These are phyloP conservation scores for Stenocarpella maydis DNA, from an alignment of 2,329 filamentous ascomycete species.

Conservation along the genomic window DNA sequence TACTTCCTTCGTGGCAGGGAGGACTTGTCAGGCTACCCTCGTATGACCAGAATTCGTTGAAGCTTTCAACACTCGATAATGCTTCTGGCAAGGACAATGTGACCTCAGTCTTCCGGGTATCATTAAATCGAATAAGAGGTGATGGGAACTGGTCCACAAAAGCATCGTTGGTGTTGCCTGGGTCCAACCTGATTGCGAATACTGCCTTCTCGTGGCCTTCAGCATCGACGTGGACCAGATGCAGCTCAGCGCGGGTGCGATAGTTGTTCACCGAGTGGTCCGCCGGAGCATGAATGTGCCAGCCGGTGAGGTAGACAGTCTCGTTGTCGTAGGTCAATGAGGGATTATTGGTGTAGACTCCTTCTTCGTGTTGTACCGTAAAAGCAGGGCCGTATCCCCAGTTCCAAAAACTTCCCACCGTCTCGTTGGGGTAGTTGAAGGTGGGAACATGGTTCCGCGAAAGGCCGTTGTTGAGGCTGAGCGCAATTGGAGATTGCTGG, in stretches of 20 bases:
- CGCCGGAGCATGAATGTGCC: constrained; percentile 60
- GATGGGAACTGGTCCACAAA: constrained; percentile 53
- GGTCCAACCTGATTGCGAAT: constrained; percentile 55
- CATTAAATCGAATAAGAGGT: constrained; percentile 48
- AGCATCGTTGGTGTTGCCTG: constrained; percentile 46
- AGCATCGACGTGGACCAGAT: constrained; percentile 56
- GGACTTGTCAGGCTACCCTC: constrained; percentile 56
- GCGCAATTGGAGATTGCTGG: constrained; percentile 58
- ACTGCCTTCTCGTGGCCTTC: constrained; percentile 53
- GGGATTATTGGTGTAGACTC: constrained; percentile 48
- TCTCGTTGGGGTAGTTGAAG: constrained; percentile 51
- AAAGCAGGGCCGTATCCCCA: constrained; percentile 52
- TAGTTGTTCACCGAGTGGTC: constrained; percentile 56
- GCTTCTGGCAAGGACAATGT: constrained; percentile 45
- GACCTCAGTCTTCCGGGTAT: constrained; percentile 38
- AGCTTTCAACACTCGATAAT: constrained; percentile 47
- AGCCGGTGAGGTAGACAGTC: constrained; percentile 56
- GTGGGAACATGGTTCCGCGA: constrained; percentile 48
- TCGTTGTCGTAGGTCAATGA: constrained; percentile 54
- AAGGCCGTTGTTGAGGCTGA: constrained; percentile 50
- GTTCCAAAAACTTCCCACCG: constrained; percentile 53
- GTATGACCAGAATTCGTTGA: constrained; percentile 59
- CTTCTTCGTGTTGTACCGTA: constrained; percentile 36
- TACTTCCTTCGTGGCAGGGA: constrained; percentile 53
- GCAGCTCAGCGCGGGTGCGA: constrained; percentile 55